These are phyloP conservation scores for Septoria linicola DNA, from an alignment of 2,329 filamentous ascomycete genomes.

Conservation along the genomic window DNA sequence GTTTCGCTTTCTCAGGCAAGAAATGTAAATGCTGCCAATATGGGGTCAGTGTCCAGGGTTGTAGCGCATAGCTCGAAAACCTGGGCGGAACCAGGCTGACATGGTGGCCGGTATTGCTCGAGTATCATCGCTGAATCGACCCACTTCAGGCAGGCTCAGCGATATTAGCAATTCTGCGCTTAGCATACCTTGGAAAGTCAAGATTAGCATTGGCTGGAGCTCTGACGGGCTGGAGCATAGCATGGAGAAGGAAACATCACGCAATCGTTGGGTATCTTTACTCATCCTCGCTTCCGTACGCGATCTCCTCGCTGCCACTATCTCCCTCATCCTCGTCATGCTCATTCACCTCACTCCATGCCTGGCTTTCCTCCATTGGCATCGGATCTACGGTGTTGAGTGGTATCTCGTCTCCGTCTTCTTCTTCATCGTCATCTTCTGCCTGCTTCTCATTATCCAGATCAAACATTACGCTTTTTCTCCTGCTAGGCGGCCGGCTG, in stretches of 20 bases:
- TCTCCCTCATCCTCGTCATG: conserved; percentile 24
- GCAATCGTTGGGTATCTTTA: conserved; percentile 23
- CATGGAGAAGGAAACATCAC: too few relatives aligned
- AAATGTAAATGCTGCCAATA: too few relatives aligned
- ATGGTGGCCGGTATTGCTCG: too few relatives aligned
- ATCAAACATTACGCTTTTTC: conserved; percentile 35
- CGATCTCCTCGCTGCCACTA: conserved; percentile 3
- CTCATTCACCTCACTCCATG: conserved; percentile 31
- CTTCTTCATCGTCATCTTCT: conserved; percentile 21
- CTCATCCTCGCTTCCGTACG: conserved; percentile 11
- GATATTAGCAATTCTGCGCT: too few relatives aligned
- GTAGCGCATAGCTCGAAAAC: too few relatives aligned
- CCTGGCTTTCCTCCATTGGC: conserved; percentile 33
- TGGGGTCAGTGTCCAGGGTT: too few relatives aligned
- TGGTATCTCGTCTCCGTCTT: conserved; percentile 17
- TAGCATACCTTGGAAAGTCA: too few relatives aligned
- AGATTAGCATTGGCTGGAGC: too few relatives aligned
- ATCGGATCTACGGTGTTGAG: conserved; percentile 31
- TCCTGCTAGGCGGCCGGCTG: conserved; percentile 34
- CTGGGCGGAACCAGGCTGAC: too few relatives aligned
- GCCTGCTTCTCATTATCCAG: conserved; percentile 27
- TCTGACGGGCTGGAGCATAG: too few relatives aligned
- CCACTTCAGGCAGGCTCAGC: too few relatives aligned
- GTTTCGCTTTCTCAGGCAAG: neutral
- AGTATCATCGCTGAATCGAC: too few relatives aligned